A percentile compares a stretch with the other conserved stretches of the same genome.
Evolutionary conservation across 306 rosid species (phyloP).

Genomic region (Boehmeria nivea): DNA sequence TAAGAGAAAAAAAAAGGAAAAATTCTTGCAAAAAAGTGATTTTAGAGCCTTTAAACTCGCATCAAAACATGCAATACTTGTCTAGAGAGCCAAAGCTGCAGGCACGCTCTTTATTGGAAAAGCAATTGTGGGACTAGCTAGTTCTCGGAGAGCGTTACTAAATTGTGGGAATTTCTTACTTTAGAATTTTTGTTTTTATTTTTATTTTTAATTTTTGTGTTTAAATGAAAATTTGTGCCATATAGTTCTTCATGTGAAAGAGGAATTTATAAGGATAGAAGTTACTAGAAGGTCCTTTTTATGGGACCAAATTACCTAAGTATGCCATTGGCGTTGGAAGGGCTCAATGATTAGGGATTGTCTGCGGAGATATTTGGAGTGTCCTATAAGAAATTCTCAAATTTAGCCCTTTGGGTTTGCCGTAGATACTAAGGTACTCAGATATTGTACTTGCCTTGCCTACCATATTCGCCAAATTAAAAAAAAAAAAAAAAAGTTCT

Average conservation of each 20-base stretch:
- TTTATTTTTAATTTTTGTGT: too few species aligned
- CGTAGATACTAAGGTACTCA: slow-evolving; percentile 10
- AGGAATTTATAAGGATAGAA: too few species aligned
- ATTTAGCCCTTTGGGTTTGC: not conserved
- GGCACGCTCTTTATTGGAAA: not conserved
- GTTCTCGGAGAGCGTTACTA: too few species aligned
- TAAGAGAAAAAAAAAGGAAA: too few species aligned
- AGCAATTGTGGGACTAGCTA: not conserved
- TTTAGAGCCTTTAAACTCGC: too few species aligned
- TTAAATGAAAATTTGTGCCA: too few species aligned
- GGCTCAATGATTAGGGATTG: slow-evolving; percentile 26
- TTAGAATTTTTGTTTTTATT: not conserved
- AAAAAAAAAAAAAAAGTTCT: too few species aligned
- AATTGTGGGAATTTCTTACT: not conserved
- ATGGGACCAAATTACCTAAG: slow-evolving; percentile 24
- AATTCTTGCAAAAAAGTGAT: too few species aligned
- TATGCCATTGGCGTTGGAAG: not conserved
- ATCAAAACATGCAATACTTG: too few species aligned
- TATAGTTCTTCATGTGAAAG: not conserved
- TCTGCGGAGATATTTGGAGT: slow-evolving; percentile 18
- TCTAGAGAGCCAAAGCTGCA: too few species aligned
- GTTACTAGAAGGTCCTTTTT: slow-evolving; percentile 21
- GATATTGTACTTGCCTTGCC: too few species aligned
- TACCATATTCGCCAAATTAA: not conserved
- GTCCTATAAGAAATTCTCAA: slow-evolving; percentile 5